Conservation (phyloP, 2,329 filamentous ascomycete genomes). For the Xylariaceae sp. region DNA sequence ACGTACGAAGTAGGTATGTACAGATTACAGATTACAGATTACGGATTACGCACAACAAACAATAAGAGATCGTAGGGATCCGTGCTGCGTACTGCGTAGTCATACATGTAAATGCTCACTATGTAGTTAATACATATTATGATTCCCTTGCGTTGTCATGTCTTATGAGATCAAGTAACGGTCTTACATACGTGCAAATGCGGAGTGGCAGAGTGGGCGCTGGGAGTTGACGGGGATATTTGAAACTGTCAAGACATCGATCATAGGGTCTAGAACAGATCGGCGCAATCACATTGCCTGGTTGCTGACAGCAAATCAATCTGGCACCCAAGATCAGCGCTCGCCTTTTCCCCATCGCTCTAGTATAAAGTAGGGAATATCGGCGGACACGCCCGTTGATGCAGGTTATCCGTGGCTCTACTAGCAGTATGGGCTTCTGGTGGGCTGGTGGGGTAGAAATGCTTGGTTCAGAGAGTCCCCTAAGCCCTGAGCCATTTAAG, state of each 20-base stretch:
- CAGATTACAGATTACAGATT: no score
- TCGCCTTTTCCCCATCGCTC: conserved; percentile 6
- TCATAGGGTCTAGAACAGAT: conserved; percentile 28
- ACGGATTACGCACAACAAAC: no score
- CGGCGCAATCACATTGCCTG: conserved; percentile 28
- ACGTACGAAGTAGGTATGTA: no score
- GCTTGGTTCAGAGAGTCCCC: not conserved
- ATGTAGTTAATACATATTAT: not conserved
- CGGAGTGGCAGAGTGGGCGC: not conserved
- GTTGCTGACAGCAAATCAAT: conserved; percentile 22
- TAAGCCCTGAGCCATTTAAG: not conserved
- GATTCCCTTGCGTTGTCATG: not conserved
- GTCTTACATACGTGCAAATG: not conserved
- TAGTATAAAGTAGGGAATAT: not conserved
- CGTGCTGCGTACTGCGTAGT: no score
- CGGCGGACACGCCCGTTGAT: not conserved
- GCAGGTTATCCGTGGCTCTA: not conserved
- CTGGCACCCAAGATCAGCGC: conserved; percentile 24
- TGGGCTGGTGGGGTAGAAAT: not conserved
- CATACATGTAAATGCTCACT: no score
- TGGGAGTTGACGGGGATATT: not conserved
- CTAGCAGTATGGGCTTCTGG: not conserved
- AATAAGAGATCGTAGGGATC: no score
- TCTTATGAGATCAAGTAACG: not conserved
- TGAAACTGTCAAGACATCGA: conserved; percentile 14